These are phyloP conservation scores for Puccinia novopanici DNA, from an alignment of 1,284 basidiomycete species.

Conservation along the genomic window DNA sequence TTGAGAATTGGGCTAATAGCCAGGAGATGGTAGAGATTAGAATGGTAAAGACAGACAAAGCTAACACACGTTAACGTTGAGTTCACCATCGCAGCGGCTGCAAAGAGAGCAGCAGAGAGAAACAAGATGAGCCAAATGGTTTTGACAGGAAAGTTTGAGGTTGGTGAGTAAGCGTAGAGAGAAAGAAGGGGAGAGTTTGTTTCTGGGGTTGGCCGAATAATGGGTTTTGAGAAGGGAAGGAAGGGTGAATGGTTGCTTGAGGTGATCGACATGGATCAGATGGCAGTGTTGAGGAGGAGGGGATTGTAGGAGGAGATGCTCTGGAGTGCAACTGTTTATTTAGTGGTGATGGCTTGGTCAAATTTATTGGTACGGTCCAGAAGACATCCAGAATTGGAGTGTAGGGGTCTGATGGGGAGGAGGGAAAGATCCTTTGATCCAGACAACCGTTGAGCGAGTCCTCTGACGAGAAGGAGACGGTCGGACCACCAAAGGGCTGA, in stretches of 20 bases:
- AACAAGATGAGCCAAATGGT: slow-evolving; percentile 28
- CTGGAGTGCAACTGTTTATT: no score
- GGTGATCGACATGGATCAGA: slow-evolving; percentile 16
- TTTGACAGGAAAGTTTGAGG: slow-evolving; percentile 1
- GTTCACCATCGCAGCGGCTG: slow-evolving; percentile 49
- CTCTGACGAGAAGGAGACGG: no score
- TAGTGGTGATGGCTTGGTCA: no score
- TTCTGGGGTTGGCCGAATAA: neutral
- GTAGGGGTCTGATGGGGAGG: no score
- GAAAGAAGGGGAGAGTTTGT: neutral
- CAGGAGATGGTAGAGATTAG: neutral
- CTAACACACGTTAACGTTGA: no score
- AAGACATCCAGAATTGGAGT: no score
- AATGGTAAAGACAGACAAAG: neutral
- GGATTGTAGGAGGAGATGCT: no score
- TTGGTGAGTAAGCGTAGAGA: neutral
- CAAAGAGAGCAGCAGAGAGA: slow-evolving; percentile 29
- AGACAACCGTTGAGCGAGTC: no score
- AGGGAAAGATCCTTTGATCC: no score
- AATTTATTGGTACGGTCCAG: no score
- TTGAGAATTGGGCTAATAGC: neutral
- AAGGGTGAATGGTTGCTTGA: neutral
- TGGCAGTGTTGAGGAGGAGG: no score
- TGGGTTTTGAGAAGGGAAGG: neutral
- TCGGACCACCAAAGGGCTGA: no score